These are phyloP conservation scores for Dalbergia cochinchinensis DNA, from an alignment of 306 rosid species.

Conservation along the genomic window DNA sequence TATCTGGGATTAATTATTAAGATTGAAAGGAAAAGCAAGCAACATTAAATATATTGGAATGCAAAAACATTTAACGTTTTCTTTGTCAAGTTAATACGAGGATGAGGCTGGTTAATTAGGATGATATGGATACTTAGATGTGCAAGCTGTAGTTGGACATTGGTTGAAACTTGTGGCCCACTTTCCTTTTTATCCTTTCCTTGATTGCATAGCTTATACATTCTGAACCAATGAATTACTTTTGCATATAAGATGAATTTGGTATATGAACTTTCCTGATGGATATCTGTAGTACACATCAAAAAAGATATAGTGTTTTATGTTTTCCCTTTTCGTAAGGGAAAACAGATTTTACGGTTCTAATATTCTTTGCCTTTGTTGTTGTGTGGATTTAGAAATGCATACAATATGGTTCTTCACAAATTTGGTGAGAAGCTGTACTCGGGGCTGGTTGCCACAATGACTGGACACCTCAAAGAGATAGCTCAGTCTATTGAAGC, in stretches of 20 bases:
- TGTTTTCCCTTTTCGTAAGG: background rate
- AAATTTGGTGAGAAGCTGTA: constrained; percentile 88
- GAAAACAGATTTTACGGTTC: constrained; percentile 20
- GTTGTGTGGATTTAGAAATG: constrained; percentile 63
- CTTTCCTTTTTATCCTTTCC: constrained; percentile 15
- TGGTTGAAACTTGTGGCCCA: constrained; percentile 17
- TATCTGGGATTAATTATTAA: no score
- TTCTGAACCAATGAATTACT: constrained; percentile 8
- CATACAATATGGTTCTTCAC: constrained; percentile 95
- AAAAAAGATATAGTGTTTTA: background rate
- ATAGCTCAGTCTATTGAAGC: constrained; percentile 76
- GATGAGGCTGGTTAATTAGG: no score
- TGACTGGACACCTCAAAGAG: constrained; percentile 75
- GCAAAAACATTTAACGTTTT: no score
- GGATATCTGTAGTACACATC: background rate
- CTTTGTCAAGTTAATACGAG: no score
- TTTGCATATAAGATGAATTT: background rate
- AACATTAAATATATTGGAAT: no score
- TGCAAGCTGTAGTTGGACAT: constrained; percentile 5
- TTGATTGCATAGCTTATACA: constrained; percentile 15
- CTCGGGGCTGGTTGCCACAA: constrained; percentile 71
- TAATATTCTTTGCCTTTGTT: constrained; percentile 19
- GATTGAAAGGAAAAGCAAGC: no score
- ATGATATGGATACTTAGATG: background rate
- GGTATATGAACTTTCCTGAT: constrained; percentile 15